Evolutionary conservation across 768 basidiomycete species (phyloP).

Genomic region (Trametes gibbosa): DNA sequence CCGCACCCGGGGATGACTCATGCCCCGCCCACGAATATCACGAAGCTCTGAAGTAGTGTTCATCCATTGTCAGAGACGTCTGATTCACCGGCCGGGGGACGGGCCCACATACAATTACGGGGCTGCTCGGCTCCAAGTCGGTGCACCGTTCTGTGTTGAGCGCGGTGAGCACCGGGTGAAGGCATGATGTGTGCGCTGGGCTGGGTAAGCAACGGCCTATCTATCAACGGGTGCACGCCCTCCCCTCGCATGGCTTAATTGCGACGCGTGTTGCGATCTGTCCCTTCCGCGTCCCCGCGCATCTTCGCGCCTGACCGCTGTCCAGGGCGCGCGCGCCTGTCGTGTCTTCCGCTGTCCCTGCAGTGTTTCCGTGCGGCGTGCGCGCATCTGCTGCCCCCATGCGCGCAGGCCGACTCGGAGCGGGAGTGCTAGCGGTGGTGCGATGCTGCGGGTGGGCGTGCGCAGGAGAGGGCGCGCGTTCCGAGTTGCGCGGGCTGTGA

Average conservation of each 20-base stretch:
- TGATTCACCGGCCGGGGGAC: background rate
- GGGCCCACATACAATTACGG: background rate
- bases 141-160: no score
- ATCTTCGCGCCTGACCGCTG: no score
- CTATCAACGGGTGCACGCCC: background rate
- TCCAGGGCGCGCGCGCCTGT: background rate
- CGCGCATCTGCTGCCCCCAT: no score
- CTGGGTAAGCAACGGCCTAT: conserved; percentile 3
- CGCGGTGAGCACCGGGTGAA: background rate
- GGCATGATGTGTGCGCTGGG: background rate
- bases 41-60: conserved; percentile 13
- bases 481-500: no score
- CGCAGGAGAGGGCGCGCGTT: no score
- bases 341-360: background rate
- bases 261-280: background rate
- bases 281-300: background rate
- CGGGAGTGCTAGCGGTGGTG: no score
- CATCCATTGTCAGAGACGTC: background rate
- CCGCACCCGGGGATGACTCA: conserved; percentile 10
- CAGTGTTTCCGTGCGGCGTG: no score
- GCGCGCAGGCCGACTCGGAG: no score
- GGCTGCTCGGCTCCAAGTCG: background rate
- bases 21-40: conserved; percentile 11
- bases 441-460: no score
- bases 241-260: conserved; percentile 2